Base-by-base conservation (phyloP, 2,329 filamentous ascomycete species). In the Trichothecium sympodiale region DNA sequence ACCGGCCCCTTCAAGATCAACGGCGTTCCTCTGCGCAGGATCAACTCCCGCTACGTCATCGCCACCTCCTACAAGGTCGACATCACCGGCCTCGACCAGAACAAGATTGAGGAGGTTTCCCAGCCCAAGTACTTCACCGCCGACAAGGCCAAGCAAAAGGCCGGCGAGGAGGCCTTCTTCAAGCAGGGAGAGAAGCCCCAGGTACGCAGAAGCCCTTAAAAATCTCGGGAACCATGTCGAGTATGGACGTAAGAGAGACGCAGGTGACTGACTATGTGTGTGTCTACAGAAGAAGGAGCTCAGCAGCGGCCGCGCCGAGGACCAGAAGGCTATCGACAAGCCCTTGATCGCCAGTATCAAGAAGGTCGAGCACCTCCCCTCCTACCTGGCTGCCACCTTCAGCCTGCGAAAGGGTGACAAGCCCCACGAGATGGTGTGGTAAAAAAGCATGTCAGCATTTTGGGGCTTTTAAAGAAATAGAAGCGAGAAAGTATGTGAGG, bases 1-100 rank as follows among this genome's bases (percentile, higher is more conserved):
- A 98, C 91, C 62, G 91, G 91, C 58, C 91, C 91, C 64, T 98
- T 96, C 84, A 98, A 96, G 83, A 83, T 98, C 74, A 98, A 98
- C 75, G 91, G 91, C 68, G 91, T 98, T 51, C 91, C 91, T 54
- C 82, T 98, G 60, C 83, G 91, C 71, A 80, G 84, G 65, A 84
- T 93, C 64, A 93, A 93, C 74, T 74, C 85, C 63, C 81, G 84
- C 69, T 93, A 91, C 70, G 85, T 93, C 62, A 93, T 93, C 64
- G 85, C 84, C 60, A 93, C 85, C 58, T 86, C 81, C 56, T 79
- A 80, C 62, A 84, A 81, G 69, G 75, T 94, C 59, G 81, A 89
- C 63, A 67, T 98, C 58, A 71, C 74, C 50, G 85, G 86, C 59
- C 69, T 98, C 55, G 89, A 96, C 69, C 57, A 83, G 59, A 81